A percentile compares a stretch with the other conserved stretches of the same genome.
Evolutionary conservation across 2,329 filamentous ascomycete species (phyloP).

Genomic region (Pezicula rhizophila): DNA sequence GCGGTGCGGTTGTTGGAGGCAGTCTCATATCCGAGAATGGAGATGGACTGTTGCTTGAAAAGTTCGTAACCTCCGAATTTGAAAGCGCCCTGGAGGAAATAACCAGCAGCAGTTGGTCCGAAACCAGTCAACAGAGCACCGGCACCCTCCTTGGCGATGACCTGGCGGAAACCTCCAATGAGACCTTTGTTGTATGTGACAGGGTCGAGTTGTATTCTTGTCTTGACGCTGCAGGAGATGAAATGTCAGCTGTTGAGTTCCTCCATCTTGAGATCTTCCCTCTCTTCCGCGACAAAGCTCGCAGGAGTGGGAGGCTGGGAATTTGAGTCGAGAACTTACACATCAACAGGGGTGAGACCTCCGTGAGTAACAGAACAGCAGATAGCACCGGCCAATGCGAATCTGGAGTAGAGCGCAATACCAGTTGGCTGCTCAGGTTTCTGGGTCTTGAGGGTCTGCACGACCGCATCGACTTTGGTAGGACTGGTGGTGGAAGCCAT

Average conservation of each 20-base stretch:
- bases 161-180: constrained; percentile 80
- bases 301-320: background rate
- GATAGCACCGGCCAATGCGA: constrained; percentile 94
- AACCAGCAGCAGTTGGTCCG: constrained; percentile 81
- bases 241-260: constrained; percentile 16
- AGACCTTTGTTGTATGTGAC: constrained; percentile 82
- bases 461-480: constrained; percentile 26
- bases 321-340: constrained; percentile 60
- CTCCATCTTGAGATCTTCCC: constrained; percentile 10
- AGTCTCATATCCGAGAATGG: constrained; percentile 69
- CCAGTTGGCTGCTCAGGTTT: constrained; percentile 47
- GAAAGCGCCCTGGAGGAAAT: constrained; percentile 90
- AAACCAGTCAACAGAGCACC: constrained; percentile 80
- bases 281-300: background rate
- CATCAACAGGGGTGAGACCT: constrained; percentile 94
- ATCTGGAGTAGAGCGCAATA: constrained; percentile 81
- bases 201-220: constrained; percentile 88
- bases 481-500: constrained; percentile 24
- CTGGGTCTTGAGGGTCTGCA: constrained; percentile 24
- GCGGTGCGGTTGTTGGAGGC: constrained; percentile 74
- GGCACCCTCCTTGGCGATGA: constrained; percentile 77
- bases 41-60: constrained; percentile 90
- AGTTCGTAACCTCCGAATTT: constrained; percentile 95
- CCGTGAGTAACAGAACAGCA: constrained; percentile 99
- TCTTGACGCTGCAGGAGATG: constrained; percentile 69